These are phyloP conservation scores for Mariannaea sp. DNA, from an alignment of 2,329 filamentous ascomycete genomes.

Conservation along the genomic window DNA sequence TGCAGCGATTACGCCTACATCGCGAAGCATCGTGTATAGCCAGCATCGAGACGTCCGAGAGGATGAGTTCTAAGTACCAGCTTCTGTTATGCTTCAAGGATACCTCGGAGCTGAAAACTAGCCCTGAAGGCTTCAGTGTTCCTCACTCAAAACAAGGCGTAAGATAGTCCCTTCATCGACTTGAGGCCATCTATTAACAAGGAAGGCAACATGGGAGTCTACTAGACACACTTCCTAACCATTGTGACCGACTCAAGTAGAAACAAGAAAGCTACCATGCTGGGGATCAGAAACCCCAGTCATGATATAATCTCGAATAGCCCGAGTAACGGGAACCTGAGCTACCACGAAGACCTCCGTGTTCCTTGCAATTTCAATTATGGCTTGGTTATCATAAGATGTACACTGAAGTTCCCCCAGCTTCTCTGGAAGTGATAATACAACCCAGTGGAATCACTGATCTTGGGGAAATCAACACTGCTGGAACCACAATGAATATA, in stretches of 20 bases:
- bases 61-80: constrained; percentile 57
- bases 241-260: constrained; percentile 52
- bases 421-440: constrained; percentile 58
- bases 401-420: constrained; percentile 61
- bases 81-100: constrained; percentile 55
- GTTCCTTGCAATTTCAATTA: constrained; percentile 54
- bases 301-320: constrained; percentile 55
- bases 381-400: constrained; percentile 57
- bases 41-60: constrained; percentile 37
- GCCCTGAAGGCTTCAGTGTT: constrained; percentile 54
- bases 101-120: constrained; percentile 52
- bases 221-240: constrained; percentile 52
- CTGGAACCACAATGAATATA: constrained; percentile 60
- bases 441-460: constrained; percentile 64
- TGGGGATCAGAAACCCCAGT: constrained; percentile 54
- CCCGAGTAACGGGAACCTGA: constrained; percentile 59
- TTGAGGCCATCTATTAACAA: constrained; percentile 53
- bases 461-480: constrained; percentile 66
- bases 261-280: constrained; percentile 49
- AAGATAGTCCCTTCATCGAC: constrained; percentile 49
- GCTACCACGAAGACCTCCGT: constrained; percentile 59
- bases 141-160: constrained; percentile 50
- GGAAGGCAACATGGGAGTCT: constrained; percentile 60
- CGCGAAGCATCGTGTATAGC: too few relatives aligned
- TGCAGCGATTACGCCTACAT: constrained; percentile 33